Evolutionary conservation across 2,329 filamentous ascomycete genomes (phyloP).

Genomic region (Neonectria punicea): DNA sequence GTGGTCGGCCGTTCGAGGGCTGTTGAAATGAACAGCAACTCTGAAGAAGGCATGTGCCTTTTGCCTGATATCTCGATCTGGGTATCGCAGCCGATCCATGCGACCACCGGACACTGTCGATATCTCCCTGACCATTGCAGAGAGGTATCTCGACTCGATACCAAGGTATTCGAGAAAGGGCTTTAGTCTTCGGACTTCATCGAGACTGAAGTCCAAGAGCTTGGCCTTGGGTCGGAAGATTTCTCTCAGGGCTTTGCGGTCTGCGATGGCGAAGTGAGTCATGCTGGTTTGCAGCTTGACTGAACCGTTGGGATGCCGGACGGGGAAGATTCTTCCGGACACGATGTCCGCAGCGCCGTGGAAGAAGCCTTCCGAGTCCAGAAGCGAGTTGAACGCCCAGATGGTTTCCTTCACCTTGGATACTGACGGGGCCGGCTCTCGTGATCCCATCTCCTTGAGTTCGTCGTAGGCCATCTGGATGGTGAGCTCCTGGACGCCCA

Average conservation of each 20-base stretch:
- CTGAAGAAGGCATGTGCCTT: conserved; percentile 47
- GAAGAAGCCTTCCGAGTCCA: conserved; percentile 18
- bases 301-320: conserved; percentile 34
- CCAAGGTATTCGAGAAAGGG: conserved; percentile 49
- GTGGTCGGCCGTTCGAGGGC: conserved; percentile 24
- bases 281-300: conserved; percentile 22
- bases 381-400: conserved; percentile 46
- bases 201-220: conserved; percentile 49
- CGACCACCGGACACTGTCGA: conserved; percentile 39
- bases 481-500: conserved; percentile 45
- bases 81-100: conserved; percentile 33
- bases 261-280: conserved; percentile 48
- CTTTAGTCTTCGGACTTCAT: conserved; percentile 45
- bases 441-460: conserved; percentile 36
- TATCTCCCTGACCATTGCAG: conserved; percentile 46
- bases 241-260: conserved; percentile 43
- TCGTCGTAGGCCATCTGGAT: conserved; percentile 47
- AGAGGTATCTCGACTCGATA: conserved; percentile 47
- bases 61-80: conserved; percentile 40
- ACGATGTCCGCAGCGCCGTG: conserved; percentile 26
- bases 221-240: conserved; percentile 45
- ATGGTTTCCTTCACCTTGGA: conserved; percentile 46
- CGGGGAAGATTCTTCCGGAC: conserved; percentile 34
- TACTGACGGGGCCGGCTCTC: conserved; percentile 11
- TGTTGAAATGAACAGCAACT: conserved; percentile 37